phyloP scores from a whole-genome alignment of 345 rosid genomes.

The Heritiera littoralis region DNA sequence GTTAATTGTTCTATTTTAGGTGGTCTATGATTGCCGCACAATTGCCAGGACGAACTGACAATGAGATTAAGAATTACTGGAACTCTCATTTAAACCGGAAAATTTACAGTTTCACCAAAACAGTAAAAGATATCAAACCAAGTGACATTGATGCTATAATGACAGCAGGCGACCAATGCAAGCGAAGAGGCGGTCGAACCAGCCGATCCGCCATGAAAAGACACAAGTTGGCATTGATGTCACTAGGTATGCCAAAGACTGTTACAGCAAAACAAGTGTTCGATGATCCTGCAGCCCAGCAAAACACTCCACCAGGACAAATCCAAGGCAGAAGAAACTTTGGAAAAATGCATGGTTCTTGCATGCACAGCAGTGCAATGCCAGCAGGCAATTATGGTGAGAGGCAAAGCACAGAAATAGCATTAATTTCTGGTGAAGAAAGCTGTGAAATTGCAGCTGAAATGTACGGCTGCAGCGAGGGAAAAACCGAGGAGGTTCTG shows the following conservation, averaged over 20 bases:
- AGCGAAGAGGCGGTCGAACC: conserved; percentile 30
- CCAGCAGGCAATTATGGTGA: neutral
- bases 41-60: conserved; percentile 81
- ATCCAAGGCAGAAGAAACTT: neutral
- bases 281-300: neutral
- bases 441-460: neutral
- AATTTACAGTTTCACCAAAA: conserved; percentile 43
- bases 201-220: conserved; percentile 49
- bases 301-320: neutral
- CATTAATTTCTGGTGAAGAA: neutral
- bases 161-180: conserved; percentile 15
- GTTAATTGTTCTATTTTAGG: conserved; percentile 2
- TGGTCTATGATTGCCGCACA: conserved; percentile 87
- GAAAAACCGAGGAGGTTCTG: conserved; percentile 28
- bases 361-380: neutral
- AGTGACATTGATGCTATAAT: conserved; percentile 16
- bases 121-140: neutral
- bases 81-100: conserved; percentile 78
- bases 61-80: conserved; percentile 93
- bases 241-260: conserved; percentile 11
- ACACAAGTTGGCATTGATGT: conserved; percentile 37
- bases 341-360: neutral
- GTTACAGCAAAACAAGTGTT: neutral
- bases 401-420: neutral
- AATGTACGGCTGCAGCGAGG: neutral